Conservation (phyloP, 345 rosid species). For the Pseudoturritis turrita region DNA sequence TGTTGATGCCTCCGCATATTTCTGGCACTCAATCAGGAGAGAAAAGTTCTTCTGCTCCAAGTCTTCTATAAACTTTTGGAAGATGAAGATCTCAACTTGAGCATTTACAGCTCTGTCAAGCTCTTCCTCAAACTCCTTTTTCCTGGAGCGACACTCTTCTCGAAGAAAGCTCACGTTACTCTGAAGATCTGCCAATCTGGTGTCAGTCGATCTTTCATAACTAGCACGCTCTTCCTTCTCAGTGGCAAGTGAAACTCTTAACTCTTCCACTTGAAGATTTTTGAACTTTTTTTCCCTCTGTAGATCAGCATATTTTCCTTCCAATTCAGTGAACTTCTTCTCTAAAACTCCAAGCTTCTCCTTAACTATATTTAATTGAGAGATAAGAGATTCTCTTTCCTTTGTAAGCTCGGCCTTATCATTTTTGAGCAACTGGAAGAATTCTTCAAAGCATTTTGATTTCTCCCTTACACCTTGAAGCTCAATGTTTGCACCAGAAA, state of each 20-base stretch:
- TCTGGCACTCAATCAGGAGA: conserved; percentile 65
- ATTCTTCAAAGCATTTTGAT: conserved; percentile 69
- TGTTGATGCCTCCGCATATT: conserved; percentile 64
- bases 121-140: conserved; percentile 88
- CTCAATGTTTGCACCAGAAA: conserved; percentile 67
- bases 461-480: conserved; percentile 64
- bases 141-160: conserved; percentile 62
- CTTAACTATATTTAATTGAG: conserved; percentile 55
- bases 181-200: conserved; percentile 66
- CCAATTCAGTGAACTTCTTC: conserved; percentile 55
- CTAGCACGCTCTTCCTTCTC: conserved; percentile 65
- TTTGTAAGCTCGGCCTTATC: conserved; percentile 59
- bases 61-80: conserved; percentile 71
- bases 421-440: conserved; percentile 57
- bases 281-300: conserved; percentile 63
- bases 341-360: conserved; percentile 62
- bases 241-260: conserved; percentile 49
- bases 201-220: conserved; percentile 59
- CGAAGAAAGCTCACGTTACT: conserved; percentile 58
- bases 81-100: conserved; percentile 73
- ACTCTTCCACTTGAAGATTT: conserved; percentile 61
- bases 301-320: conserved; percentile 55
- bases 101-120: conserved; percentile 78
- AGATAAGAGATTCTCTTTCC: conserved; percentile 53
- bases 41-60: conserved; percentile 70